These are phyloP conservation scores for Ilex aquifolium DNA, from an alignment of 257 asterid genomes.

Conservation along the genomic window DNA sequence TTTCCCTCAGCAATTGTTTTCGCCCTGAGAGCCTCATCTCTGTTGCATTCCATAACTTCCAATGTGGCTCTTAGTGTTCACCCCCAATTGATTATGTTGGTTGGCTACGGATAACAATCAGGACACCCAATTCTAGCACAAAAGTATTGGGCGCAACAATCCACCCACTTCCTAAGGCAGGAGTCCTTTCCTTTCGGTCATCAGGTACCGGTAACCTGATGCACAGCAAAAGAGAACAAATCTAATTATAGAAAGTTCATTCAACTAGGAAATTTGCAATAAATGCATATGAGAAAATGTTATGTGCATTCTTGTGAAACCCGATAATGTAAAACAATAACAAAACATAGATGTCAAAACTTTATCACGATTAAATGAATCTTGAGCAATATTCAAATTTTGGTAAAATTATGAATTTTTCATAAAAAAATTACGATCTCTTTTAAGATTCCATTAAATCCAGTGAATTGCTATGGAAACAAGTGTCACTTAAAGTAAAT, in stretches of 20 bases:
- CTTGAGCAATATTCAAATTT: too few species aligned
- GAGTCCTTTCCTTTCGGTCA: slow-evolving; percentile 3
- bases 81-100: slow-evolving; percentile 15
- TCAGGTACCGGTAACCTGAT: neutral
- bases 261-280: neutral
- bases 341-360: neutral
- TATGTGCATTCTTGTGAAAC: neutral
- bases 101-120: slow-evolving; percentile 13
- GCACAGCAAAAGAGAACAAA: neutral
- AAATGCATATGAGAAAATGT: neutral
- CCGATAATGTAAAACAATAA: too few species aligned
- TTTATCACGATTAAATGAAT: too few species aligned
- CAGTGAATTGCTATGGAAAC: too few species aligned
- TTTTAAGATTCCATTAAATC: too few species aligned
- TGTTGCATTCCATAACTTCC: slow-evolving; percentile 65
- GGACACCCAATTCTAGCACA: slow-evolving; percentile 11
- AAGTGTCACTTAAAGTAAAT: too few species aligned
- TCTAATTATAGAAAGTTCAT: too few species aligned
- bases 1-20: slow-evolving; percentile 54
- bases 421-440: too few species aligned
- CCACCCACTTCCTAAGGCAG: slow-evolving; percentile 3
- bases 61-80: slow-evolving; percentile 13
- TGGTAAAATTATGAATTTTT: too few species aligned
- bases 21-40: slow-evolving; percentile 67
- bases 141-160: slow-evolving; percentile 2